phyloP scores from a whole-genome alignment of 31 red algal genomes.

The Asparagopsis taxiformis region DNA sequence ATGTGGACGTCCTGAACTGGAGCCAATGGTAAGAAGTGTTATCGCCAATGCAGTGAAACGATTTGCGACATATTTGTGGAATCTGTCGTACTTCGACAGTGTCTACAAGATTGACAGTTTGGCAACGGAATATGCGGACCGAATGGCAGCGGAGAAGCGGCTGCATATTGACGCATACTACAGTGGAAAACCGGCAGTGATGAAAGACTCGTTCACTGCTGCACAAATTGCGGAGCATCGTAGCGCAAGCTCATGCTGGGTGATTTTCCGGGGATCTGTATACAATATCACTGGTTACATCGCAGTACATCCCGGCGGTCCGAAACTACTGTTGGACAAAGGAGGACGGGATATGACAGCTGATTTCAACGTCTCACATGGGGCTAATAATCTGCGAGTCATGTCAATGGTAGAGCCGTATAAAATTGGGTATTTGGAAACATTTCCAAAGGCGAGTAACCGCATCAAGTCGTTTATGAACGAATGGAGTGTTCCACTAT shows the following conservation, averaged over 20 bases:
- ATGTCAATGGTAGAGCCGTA: slow-evolving; percentile 17
- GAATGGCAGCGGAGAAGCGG: slow-evolving; percentile 10
- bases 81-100: background rate
- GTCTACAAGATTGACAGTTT: background rate
- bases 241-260: slow-evolving; percentile 1
- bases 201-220: background rate
- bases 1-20: slow-evolving; percentile 16
- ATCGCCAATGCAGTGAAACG: background rate
- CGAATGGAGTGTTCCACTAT: slow-evolving; percentile 10
- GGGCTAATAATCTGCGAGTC: slow-evolving; percentile 17
- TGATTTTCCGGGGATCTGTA: slow-evolving; percentile 13
- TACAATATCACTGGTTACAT: slow-evolving; percentile 23
- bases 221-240: slow-evolving; percentile 11
- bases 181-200: background rate
- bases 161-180: no score
- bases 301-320: slow-evolving; percentile 25
- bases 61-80: background rate
- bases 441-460: background rate
- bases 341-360: slow-evolving; percentile 18
- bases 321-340: slow-evolving; percentile 17
- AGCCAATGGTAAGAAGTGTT: background rate
- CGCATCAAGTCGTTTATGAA: background rate
- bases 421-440: slow-evolving; percentile 13
- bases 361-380: slow-evolving; percentile 27
- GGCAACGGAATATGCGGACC: background rate